phyloP scores from a whole-genome alignment of 1,139 yeast species.

The Pichia sorboxylosa region DNA sequence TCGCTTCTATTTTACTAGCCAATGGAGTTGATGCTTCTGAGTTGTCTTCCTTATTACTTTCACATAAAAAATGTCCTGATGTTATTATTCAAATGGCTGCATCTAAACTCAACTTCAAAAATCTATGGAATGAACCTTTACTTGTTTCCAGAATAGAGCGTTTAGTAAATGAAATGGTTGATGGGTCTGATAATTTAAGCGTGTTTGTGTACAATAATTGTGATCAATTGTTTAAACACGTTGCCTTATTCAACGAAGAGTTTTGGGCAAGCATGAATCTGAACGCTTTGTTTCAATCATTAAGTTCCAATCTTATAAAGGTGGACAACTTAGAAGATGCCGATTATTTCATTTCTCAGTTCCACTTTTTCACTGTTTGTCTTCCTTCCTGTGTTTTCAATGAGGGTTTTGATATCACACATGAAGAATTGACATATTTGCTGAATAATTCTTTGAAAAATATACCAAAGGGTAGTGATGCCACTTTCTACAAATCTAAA shows the following conservation, averaged over 20 bases:
- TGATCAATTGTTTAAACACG: conserved; percentile 11
- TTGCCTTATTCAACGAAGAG: conserved; percentile 15
- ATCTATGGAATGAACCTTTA: conserved; percentile 15
- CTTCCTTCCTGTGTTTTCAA: conserved; percentile 16
- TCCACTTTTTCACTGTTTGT: conserved; percentile 27
- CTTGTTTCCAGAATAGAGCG: conserved; percentile 13
- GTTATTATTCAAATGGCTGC: conserved; percentile 23
- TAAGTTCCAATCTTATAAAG: conserved; percentile 5
- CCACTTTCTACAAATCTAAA: conserved; percentile 33
- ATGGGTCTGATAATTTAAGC: conserved; percentile 12
- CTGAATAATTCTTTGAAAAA: conserved; percentile 11
- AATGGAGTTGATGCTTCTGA: conserved; percentile 6
- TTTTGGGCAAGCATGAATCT: conserved; percentile 18
- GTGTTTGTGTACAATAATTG: conserved; percentile 15
- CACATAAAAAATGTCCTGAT: conserved; percentile 13
- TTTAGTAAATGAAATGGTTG: conserved; percentile 21
- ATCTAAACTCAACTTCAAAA: conserved; percentile 11
- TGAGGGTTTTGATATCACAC: conserved; percentile 10
- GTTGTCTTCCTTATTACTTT: conserved; percentile 11
- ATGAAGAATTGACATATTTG: conserved; percentile 8
- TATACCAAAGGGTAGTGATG: conserved; percentile 13
- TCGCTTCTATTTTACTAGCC: conserved; percentile 11
- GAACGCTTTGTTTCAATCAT: conserved; percentile 5
- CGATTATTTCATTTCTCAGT: conserved; percentile 24
- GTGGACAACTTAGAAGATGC: conserved; percentile 23